These are phyloP conservation scores for Albatrellus ellisii DNA, from an alignment of 768 basidiomycete genomes.

Conservation along the genomic window DNA sequence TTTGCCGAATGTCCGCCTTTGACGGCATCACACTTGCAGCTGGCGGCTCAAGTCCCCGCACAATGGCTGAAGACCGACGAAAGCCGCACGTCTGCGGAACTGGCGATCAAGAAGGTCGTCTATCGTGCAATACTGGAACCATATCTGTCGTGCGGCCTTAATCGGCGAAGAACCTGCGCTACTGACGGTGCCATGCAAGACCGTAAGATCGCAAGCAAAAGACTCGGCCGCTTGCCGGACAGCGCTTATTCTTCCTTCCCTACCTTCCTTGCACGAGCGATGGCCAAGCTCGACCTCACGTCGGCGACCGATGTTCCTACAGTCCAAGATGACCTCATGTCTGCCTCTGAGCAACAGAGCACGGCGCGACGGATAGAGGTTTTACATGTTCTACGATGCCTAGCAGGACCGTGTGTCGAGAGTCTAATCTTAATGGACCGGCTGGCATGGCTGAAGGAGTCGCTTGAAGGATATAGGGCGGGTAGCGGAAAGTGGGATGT, in stretches of 20 bases:
- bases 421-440: slow-evolving; percentile 53
- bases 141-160: slow-evolving; percentile 8
- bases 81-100: slow-evolving; percentile 23
- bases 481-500: background rate
- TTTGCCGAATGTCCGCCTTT: slow-evolving; percentile 18
- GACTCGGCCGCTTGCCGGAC: slow-evolving; percentile 17
- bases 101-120: slow-evolving; percentile 53
- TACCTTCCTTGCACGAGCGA: background rate
- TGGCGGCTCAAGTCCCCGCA: slow-evolving; percentile 58
- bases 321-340: background rate
- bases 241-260: slow-evolving; percentile 8
- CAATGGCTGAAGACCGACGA: slow-evolving; percentile 37
- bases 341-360: background rate
- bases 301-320: background rate
- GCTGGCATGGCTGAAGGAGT: slow-evolving; percentile 38
- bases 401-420: slow-evolving; percentile 58
- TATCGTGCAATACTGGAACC: slow-evolving; percentile 53
- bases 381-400: slow-evolving; percentile 54
- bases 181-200: background rate
- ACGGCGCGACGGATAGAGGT: slow-evolving; percentile 35
- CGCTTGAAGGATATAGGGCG: slow-evolving; percentile 8
- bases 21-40: slow-evolving; percentile 43
- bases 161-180: too few species aligned
- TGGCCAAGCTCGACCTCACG: background rate
- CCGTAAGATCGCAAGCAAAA: background rate